Conservation (phyloP, 495 filamentous ascomycete species). For the Lasiosphaeria hispida region DNA sequence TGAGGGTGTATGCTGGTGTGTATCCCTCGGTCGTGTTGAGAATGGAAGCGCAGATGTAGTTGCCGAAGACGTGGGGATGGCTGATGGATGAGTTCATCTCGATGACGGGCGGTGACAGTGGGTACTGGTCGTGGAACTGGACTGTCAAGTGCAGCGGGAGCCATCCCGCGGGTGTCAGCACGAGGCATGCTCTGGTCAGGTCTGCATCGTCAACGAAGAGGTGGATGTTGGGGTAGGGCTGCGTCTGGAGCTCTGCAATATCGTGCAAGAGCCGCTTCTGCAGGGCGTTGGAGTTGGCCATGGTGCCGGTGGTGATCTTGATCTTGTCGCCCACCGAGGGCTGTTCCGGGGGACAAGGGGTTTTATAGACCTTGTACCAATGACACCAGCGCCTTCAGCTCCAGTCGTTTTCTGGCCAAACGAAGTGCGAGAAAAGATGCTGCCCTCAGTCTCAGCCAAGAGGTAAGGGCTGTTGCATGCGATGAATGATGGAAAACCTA, state of each 20-base stretch:
- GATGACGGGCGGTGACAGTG: constrained; percentile 40
- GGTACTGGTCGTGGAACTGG: constrained; percentile 35
- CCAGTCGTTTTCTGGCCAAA: too few relatives aligned
- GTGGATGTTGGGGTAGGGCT: constrained; percentile 47
- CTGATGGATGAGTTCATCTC: constrained; percentile 49
- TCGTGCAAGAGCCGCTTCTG: constrained; percentile 38
- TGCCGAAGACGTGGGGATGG: constrained; percentile 53
- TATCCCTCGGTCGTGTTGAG: constrained; percentile 41
- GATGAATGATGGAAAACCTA: background rate
- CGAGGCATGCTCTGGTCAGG: constrained; percentile 38
- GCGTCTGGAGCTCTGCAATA: constrained; percentile 43
- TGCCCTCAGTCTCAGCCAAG: too few relatives aligned
- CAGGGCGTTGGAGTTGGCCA: constrained; percentile 1
- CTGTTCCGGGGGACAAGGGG: too few relatives aligned
- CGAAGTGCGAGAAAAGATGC: too few relatives aligned
- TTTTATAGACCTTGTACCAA: too few relatives aligned
- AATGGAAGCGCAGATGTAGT: constrained; percentile 51
- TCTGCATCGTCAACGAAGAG: constrained; percentile 36
- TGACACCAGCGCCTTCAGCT: too few relatives aligned
- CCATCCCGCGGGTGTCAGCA: constrained; percentile 37
- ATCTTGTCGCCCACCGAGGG: background rate
- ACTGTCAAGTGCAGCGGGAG: constrained; percentile 37
- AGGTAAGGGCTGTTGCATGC: too few relatives aligned
- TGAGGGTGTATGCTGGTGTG: constrained; percentile 52
- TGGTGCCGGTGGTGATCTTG: background rate